Evolutionary conservation across 306 rosid genomes (phyloP).

Genomic region (Cicer pinnatifidum): DNA sequence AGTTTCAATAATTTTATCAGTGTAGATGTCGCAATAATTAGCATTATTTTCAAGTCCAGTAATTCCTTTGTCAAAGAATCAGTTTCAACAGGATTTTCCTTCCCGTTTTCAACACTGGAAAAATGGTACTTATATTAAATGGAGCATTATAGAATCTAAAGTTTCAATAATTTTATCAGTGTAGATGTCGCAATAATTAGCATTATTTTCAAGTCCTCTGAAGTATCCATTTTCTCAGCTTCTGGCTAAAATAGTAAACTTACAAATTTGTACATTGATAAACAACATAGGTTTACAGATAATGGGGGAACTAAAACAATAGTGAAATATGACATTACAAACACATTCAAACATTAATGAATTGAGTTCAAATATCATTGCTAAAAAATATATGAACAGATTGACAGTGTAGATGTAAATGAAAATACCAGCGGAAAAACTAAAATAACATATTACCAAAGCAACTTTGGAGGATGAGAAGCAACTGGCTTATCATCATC

Average conservation of each 20-base stretch:
- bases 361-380: slow-evolving; percentile 31
- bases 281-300: slow-evolving; percentile 16
- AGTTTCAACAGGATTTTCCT: slow-evolving; percentile 64
- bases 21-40: slow-evolving; percentile 20
- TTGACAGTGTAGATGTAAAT: slow-evolving; percentile 14
- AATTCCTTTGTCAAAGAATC: slow-evolving; percentile 79
- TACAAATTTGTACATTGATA: slow-evolving; percentile 4
- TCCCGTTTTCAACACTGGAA: slow-evolving; percentile 77
- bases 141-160: slow-evolving; percentile 32
- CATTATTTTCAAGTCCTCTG: slow-evolving; percentile 17
- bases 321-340: slow-evolving; percentile 10
- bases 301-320: slow-evolving; percentile 17
- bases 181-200: slow-evolving; percentile 21
- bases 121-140: slow-evolving; percentile 46
- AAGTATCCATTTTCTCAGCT: slow-evolving; percentile 8
- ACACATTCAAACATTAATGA: slow-evolving; percentile 14
- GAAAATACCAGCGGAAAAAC: slow-evolving; percentile 32
- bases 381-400: slow-evolving; percentile 17
- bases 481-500: slow-evolving; percentile 62
- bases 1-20: slow-evolving; percentile 40
- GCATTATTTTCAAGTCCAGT: slow-evolving; percentile 42
- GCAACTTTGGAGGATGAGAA: slow-evolving; percentile 70
- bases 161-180: slow-evolving; percentile 41
- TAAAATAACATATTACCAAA: slow-evolving; percentile 65
- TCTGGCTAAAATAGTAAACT: slow-evolving; percentile 32